Base-by-base conservation (phyloP, 257 asterid species). In the Solanum bulbocastanum region DNA sequence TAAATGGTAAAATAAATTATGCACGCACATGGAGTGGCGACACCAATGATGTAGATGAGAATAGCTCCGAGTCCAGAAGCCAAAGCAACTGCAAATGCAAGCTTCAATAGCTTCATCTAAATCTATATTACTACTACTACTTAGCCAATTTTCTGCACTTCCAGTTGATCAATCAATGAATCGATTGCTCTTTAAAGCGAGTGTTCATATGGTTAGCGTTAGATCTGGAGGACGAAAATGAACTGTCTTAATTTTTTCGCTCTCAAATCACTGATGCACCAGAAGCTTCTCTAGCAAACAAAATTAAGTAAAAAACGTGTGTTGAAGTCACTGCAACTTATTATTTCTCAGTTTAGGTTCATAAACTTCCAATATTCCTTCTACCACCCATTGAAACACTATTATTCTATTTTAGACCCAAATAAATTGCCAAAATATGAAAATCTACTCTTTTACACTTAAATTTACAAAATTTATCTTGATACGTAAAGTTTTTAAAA, bases 21-120 rank as follows among this genome's bases (percentile, higher is more conserved):
- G 13, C 8, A 3, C 84, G 33, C 85, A 95, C 98, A 88, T 13
- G 85, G 89, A 88, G 89, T 87, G 81, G 98, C 91, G 72, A 94
- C 92, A 86, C 98, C 97, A 58, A 89, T 89, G 66, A 93, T 90
- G 92, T 93, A 95, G 84, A 95, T 93, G 52, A 94, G 92, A 87
- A 95, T 92, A 35, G 97, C 98, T 16, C 90, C 92, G 37, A 95
- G 18, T 86, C 99, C 98, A 88, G 95, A 95, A 79, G 93, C 94
- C 90, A 96, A 89, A 88, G 97, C 96, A 89, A 92, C 85, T 83
- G 87, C 49, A 74, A 96, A 92, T 23, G 94, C 93, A 42, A 93
- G 87, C 69, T 90, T 95, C 90, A 96, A 89, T 88, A 96, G 93
- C 93, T 93, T 96, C 99, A 95, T 96, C 90, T 35, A 30, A 82